Evolutionary conservation across 2,329 filamentous ascomycete species (phyloP), one percentile per base, ranked within the genome.

Genomic region (Raffaelea ambrosiae): DNA sequence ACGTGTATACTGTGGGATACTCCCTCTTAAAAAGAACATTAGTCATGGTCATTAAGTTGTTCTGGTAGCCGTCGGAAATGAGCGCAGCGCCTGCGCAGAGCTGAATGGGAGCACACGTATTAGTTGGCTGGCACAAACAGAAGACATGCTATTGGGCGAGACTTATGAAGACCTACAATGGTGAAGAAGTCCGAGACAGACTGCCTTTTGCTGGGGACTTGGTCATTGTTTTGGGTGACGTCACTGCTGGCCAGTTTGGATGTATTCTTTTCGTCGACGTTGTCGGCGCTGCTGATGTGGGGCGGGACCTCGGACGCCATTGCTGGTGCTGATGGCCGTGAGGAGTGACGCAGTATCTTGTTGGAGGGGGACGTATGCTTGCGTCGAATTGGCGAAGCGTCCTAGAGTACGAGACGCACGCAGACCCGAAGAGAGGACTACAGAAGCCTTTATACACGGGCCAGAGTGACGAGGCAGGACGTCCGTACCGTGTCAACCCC

Each of bases 41-140:
- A 41, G 62, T 60, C 60, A 64, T 63, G 22, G 58, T 61, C 41
- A 64, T 62, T 11, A 65, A 54, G 41, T 63, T 58, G 16, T 60
- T 61, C 36, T 64, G 62, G 58, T 64, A 64, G 33, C 62, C 63
- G 14, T 65, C 63, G 1, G 52, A 53, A n/a, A 55, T 49, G 21
- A 52, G 43, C 0, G 63, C 62, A 2, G 60, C 51, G 2, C 61
- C 62, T 19, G 52, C 50, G 46, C 52, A 52, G 22, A 54, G 35
- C 51, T 50, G 16, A n/a, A 7, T 19, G 26, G 10, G 38, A 36
- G 14, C 46, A 43, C 16, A n/a, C n/a, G n/a, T n/a, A n/a, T n/a
- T n/a, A n/a, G n/a, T n/a, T n/a, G n/a, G n/a, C n/a, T n/a, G n/a
- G n/a, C n/a, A n/a, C n/a, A n/a, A n/a, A n/a, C n/a, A n/a, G 21